Base-by-base conservation (phyloP, 1,139 yeast genomes). In the Pichia sp. region DNA sequence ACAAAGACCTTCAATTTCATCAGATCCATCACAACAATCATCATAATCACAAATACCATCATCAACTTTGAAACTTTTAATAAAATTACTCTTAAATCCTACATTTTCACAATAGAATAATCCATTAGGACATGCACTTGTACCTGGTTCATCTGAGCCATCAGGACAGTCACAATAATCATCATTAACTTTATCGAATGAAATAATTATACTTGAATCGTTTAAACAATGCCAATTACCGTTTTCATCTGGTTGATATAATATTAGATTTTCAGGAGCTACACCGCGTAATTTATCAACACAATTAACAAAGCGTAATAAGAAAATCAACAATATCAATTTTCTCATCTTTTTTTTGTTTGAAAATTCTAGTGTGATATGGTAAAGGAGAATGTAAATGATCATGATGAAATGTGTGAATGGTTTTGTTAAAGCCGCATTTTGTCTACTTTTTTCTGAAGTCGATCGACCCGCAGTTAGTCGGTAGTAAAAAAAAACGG, bases 81-180 rank as follows among this genome's bases (percentile, higher is more conserved):
- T 68, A 47, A 66, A 76, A 34, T 65, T 64, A 2, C 82, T 74
- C 14, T 66, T 55, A 52, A 79, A 84, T 2, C 95, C 96, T 38
- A 69, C 66, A 54, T 93, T 93, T 20, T 64, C 73, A 63, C 98
- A 91, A 60, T 77, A 88, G 54, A 88, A 91, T 38, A 50, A 48
- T 12, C 71, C 69, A 12, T 68, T 67, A 1, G 64, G 65, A 59
- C 97, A 91, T 0, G 96, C 96, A 40, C 83, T 69, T 1, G 97
- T 91, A 0, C 96, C 96, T 0, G 97, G 96, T 59, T 91, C 98
- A 61, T 91, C 98, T 3, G 93, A 80, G 0, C 98, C 98, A 62
- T 91, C 98, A 0, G 97, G 96, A 64, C 98, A 91, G 58, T 91
- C 98, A 61, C 97, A 89, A 54, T 73, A 80, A 53, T 88, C 82